Conservation (phyloP, 2,329 filamentous ascomycete species). For the Aspergillus eucalypticola region DNA sequence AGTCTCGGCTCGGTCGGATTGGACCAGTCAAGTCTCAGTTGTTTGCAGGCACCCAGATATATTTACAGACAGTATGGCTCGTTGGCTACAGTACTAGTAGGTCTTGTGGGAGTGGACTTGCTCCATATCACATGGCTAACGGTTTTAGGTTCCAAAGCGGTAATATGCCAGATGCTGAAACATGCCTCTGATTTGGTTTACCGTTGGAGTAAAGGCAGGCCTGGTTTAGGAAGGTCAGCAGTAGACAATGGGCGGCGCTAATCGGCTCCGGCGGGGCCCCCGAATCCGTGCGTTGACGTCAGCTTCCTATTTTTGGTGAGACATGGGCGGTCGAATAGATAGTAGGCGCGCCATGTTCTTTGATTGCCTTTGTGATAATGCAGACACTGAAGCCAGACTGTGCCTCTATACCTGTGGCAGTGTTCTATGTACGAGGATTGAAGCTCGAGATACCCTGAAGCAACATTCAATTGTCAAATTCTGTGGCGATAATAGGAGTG, state of each 20-base stretch:
- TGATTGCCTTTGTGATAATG: neutral
- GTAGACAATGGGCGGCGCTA: neutral
- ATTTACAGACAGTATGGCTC: too few relatives aligned
- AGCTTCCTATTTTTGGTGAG: constrained; percentile 16
- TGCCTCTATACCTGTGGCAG: neutral
- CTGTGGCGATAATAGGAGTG: too few relatives aligned
- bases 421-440: neutral
- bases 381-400: neutral
- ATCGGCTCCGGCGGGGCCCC: constrained; percentile 5
- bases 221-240: neutral
- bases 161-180: neutral
- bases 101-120: neutral
- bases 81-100: too few relatives aligned
- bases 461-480: too few relatives aligned
- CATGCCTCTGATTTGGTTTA: neutral
- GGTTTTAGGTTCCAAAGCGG: neutral
- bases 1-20: neutral
- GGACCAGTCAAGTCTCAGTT: neutral
- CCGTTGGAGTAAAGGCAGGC: neutral
- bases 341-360: neutral
- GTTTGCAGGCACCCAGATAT: neutral
- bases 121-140: neutral
- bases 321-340: neutral
- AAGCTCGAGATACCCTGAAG: too few relatives aligned
- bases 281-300: constrained; percentile 14